Percentiles rank a stretch among this genome's conserved stretches.
These are phyloP conservation scores for Camelina laxa DNA, from an alignment of 345 rosid species.

Conservation along the genomic window DNA sequence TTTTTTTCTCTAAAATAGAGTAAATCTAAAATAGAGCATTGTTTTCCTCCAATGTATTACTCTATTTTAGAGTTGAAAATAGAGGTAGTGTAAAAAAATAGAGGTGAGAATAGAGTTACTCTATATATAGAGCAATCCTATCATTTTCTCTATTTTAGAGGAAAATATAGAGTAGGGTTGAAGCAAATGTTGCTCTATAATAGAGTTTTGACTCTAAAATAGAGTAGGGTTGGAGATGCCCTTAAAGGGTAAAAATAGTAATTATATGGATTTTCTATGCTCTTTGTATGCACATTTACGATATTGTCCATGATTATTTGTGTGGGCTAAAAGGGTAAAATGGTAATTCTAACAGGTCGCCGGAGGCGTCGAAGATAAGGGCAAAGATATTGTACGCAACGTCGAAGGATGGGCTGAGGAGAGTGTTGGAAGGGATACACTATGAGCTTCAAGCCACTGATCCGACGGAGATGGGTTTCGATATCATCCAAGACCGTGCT, in stretches of 20 bases:
- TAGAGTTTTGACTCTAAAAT: too few relatives aligned
- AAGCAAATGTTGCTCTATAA: too few relatives aligned
- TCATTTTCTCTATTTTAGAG: too few relatives aligned
- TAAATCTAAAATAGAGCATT: too few relatives aligned
- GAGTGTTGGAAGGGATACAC: conserved; percentile 87
- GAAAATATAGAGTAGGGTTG: too few relatives aligned
- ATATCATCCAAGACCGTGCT: conserved; percentile 79
- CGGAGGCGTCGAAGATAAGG: conserved; percentile 80
- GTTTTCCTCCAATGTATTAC: too few relatives aligned
- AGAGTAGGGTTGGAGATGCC: too few relatives aligned
- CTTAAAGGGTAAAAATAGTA: background rate
- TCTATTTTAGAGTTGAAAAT: too few relatives aligned
- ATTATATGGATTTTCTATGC: background rate
- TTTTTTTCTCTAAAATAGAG: too few relatives aligned
- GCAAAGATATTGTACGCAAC: conserved; percentile 91
- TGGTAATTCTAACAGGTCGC: conserved; percentile 54
- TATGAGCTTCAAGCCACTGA: conserved; percentile 97
- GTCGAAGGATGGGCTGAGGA: conserved; percentile 81
- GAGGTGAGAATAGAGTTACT: too few relatives aligned
- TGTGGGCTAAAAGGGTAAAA: background rate
- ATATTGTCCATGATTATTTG: background rate
- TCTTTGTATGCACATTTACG: background rate
- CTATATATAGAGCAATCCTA: too few relatives aligned
- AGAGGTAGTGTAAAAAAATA: too few relatives aligned
- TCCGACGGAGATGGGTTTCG: conserved; percentile 94